Conservation (phyloP, 139 green algal species). For the Coelastrella sp. region DNA sequence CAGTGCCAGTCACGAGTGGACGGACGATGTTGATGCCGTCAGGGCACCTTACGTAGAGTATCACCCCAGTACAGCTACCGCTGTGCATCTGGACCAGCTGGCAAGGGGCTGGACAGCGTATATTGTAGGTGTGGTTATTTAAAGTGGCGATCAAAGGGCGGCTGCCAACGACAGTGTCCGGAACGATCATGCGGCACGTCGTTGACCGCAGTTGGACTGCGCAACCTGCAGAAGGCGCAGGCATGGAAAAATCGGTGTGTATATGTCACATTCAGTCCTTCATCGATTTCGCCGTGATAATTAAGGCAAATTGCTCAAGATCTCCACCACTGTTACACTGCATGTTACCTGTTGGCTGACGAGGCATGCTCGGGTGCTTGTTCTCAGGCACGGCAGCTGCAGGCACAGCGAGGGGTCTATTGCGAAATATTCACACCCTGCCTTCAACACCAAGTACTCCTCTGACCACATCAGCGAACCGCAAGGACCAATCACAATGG, state of each 20-base stretch:
- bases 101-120: constrained; percentile 11
- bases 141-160: not conserved
- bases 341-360: too few species aligned
- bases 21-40: not conserved
- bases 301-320: not conserved
- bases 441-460: not conserved
- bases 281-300: not conserved
- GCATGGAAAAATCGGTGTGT: not conserved
- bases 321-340: too few species aligned
- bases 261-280: not conserved
- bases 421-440: not conserved
- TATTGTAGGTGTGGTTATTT: not conserved
- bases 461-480: not conserved
- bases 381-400: too few species aligned
- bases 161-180: not conserved
- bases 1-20: not conserved
- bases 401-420: not conserved
- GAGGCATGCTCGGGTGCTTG: too few species aligned
- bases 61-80: not conserved
- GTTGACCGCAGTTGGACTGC: not conserved
- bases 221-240: not conserved
- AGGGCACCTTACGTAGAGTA: not conserved
- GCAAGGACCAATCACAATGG: not conserved
- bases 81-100: not conserved
- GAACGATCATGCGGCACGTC: not conserved